Conservation (phyloP, 208 protist species). For the Jaenimonas drosophilae region DNA sequence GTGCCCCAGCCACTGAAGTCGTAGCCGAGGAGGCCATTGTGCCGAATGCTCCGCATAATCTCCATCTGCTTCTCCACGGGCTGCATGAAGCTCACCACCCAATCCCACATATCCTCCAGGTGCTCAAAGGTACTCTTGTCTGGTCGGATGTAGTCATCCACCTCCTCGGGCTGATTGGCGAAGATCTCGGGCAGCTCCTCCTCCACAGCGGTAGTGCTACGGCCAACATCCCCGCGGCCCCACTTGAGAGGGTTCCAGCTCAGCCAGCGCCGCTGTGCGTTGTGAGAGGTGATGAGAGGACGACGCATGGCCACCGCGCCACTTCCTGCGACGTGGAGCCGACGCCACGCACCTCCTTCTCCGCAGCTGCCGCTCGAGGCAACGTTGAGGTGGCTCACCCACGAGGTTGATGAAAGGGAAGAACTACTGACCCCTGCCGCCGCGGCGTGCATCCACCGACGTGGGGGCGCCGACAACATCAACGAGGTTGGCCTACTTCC, state of each 20-base stretch:
- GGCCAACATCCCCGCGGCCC: constrained; percentile 13
- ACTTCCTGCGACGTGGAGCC: not conserved
- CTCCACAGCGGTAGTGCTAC: constrained; percentile 33
- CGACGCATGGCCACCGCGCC: not conserved
- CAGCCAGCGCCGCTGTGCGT: constrained; percentile 21
- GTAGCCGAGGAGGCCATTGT: constrained; percentile 61
- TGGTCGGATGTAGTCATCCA: constrained; percentile 83
- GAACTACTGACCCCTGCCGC: no score
- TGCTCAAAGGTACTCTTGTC: constrained; percentile 77
- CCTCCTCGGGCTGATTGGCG: constrained; percentile 62
- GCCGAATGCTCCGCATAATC: constrained; percentile 60
- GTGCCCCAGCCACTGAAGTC: constrained; percentile 71
- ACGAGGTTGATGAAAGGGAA: not conserved
- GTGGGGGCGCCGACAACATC: no score
- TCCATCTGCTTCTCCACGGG: constrained; percentile 83
- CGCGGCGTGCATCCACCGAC: no score
- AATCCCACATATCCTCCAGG: constrained; percentile 84
- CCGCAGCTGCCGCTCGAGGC: not conserved
- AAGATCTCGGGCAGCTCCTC: constrained; percentile 85
- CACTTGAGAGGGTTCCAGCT: constrained; percentile 62
- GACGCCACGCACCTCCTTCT: not conserved
- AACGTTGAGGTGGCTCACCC: not conserved
- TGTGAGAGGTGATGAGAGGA: no score
- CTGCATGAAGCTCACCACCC: constrained; percentile 69
- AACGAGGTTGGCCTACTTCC: no score